Conservation (phyloP, 306 rosid species). For the Cercis canadensis region DNA sequence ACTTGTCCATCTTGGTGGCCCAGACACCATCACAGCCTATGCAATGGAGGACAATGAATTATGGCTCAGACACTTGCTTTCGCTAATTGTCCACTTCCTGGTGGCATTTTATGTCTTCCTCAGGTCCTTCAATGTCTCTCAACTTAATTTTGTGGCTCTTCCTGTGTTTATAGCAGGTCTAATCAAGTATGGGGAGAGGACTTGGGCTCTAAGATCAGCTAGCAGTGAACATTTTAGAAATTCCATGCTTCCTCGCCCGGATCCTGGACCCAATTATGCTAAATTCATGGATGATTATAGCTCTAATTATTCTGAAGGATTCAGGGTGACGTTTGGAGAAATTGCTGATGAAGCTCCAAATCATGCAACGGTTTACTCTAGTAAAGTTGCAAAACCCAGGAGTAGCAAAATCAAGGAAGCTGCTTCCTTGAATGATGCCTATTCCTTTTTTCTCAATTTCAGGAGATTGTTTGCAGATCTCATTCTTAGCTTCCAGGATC, state of each 20-base stretch:
- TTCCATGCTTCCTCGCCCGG: slow-evolving; percentile 34
- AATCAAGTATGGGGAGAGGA: slow-evolving; percentile 47
- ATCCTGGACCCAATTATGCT: slow-evolving; percentile 42
- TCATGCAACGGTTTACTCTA: background rate
- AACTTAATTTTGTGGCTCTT: slow-evolving; percentile 25
- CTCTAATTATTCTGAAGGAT: slow-evolving; percentile 34
- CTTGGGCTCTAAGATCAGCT: slow-evolving; percentile 39
- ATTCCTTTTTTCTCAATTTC: slow-evolving; percentile 37
- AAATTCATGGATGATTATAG: slow-evolving; percentile 39
- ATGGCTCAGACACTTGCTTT: slow-evolving; percentile 39
- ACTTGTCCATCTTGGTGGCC: slow-evolving; percentile 54
- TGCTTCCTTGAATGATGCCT: slow-evolving; percentile 11
- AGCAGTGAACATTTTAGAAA: slow-evolving; percentile 44
- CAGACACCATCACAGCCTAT: slow-evolving; percentile 49
- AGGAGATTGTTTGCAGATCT: slow-evolving; percentile 51
- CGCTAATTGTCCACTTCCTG: slow-evolving; percentile 22
- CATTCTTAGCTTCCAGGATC: slow-evolving; percentile 44
- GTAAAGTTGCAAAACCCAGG: slow-evolving; percentile 6
- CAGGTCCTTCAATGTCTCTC: slow-evolving; percentile 2
- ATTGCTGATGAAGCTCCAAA: slow-evolving; percentile 24
- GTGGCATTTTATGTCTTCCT: slow-evolving; percentile 28
- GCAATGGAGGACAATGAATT: slow-evolving; percentile 48
- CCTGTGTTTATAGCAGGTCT: slow-evolving; percentile 37
- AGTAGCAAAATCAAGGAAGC: background rate
- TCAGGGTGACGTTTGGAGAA: slow-evolving; percentile 10